Conservation (phyloP, 2,329 filamentous ascomycete species). For the Ophiosphaerella narmari region DNA sequence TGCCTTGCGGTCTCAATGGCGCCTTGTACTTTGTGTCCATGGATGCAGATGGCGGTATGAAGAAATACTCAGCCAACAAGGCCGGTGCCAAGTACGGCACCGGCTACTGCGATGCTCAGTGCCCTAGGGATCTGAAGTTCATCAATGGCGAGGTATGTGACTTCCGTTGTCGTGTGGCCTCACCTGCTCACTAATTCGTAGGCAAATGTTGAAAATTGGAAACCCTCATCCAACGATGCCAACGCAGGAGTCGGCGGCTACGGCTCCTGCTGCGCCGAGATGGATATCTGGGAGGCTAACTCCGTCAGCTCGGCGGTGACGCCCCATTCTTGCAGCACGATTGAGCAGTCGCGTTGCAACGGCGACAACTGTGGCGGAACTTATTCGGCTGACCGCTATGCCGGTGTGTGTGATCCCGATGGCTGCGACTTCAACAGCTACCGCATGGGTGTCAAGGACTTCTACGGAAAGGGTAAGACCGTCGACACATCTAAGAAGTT, state of each 20-base stretch:
- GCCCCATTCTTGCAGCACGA: conserved; percentile 64
- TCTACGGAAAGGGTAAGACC: conserved; percentile 62
- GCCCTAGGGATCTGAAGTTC: conserved; percentile 54
- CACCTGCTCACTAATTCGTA: not conserved
- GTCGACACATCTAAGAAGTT: conserved; percentile 49
- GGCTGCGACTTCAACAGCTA: conserved; percentile 67
- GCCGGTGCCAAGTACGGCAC: conserved; percentile 58
- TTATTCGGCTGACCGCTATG: conserved; percentile 61
- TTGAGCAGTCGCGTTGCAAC: conserved; percentile 58
- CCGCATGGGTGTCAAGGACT: conserved; percentile 65
- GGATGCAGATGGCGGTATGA: conserved; percentile 63
- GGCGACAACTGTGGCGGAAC: conserved; percentile 53
- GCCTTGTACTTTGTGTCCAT: conserved; percentile 57
- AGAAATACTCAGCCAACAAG: conserved; percentile 51
- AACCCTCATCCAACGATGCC: conserved; percentile 56
- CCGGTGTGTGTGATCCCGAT: conserved; percentile 68
- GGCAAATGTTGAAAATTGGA: conserved; percentile 62
- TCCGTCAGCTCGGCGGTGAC: conserved; percentile 65
- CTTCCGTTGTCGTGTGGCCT: not conserved
- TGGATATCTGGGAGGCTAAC: conserved; percentile 71
- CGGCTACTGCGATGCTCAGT: conserved; percentile 49
- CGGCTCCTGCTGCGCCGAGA: conserved; percentile 67
- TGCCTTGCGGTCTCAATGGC: conserved; percentile 73
- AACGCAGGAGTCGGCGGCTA: conserved; percentile 59
- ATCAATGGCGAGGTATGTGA: conserved; percentile 49